Evolutionary conservation across 2,329 filamentous ascomycete species (phyloP).

Genomic region (Hypomyces perniciosus): DNA sequence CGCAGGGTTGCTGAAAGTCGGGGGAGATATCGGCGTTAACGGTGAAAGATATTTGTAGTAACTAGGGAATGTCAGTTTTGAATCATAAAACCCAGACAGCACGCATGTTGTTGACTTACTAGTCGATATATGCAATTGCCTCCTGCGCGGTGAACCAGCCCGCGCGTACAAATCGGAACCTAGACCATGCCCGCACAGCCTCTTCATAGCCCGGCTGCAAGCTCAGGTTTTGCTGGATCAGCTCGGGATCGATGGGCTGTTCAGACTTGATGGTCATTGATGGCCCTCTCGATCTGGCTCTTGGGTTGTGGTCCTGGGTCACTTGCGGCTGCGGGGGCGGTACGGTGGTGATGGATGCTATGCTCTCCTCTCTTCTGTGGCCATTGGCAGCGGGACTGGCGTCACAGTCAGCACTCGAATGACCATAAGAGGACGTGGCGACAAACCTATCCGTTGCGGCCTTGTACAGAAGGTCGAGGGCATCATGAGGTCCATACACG

Average conservation of each 20-base stretch:
- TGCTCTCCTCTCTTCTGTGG: constrained; percentile 28
- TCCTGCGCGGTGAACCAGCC: constrained; percentile 95
- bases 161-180: constrained; percentile 89
- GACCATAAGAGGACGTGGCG: constrained; percentile 13
- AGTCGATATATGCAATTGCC: constrained; percentile 88
- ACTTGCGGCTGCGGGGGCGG: constrained; percentile 14
- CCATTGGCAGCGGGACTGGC: constrained; percentile 18
- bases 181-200: constrained; percentile 80
- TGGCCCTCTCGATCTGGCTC: constrained; percentile 8
- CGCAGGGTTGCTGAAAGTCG: constrained; percentile 77
- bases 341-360: constrained; percentile 19
- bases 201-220: constrained; percentile 54
- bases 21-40: constrained; percentile 87
- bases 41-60: constrained; percentile 91
- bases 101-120: constrained; percentile 48
- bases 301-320: neutral
- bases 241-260: constrained; percentile 41
- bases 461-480: constrained; percentile 84
- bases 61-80: constrained; percentile 33
- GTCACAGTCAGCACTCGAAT: constrained; percentile 6
- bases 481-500: constrained; percentile 88
- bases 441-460: constrained; percentile 62
- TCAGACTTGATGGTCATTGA: constrained; percentile 14
- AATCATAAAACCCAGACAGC: neutral
- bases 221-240: constrained; percentile 39